Percentiles rank a stretch among this genome's conserved stretches.
Evolutionary conservation across 2,329 filamentous ascomycete species (phyloP).

Genomic region (Phoma sp.): DNA sequence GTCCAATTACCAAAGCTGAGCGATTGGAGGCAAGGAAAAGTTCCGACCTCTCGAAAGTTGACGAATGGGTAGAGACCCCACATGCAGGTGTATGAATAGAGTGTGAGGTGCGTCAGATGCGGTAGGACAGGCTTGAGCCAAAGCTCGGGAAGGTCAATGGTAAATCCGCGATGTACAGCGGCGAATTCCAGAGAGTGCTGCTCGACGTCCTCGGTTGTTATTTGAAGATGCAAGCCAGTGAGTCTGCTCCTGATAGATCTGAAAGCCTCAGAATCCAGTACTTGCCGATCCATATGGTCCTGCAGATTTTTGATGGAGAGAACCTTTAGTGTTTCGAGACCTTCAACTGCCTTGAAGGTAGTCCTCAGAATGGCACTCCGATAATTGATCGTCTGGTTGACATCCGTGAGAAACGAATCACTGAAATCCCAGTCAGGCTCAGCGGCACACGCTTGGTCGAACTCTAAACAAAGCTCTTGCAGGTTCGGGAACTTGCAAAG

Average conservation of each 20-base stretch:
- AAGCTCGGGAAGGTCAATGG: slow-evolving; percentile 15
- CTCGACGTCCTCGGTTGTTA: slow-evolving; percentile 3
- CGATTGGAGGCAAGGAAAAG: slow-evolving; percentile 49
- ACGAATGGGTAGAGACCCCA: slow-evolving; percentile 52
- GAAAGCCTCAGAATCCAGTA: neutral
- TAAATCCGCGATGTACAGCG: slow-evolving; percentile 24
- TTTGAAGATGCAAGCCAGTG: neutral
- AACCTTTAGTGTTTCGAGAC: neutral
- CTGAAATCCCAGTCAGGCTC: too few relatives aligned
- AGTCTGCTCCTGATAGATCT: neutral
- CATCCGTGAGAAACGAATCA: neutral
- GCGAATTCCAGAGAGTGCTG: slow-evolving; percentile 15
- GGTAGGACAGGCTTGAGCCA: slow-evolving; percentile 30
- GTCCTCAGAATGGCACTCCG: neutral
- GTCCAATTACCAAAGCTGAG: slow-evolving; percentile 51
- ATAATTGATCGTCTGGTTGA: neutral
- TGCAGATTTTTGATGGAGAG: neutral
- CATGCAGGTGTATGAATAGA: slow-evolving; percentile 39
- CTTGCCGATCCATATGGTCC: neutral
- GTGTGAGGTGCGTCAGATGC: slow-evolving; percentile 44
- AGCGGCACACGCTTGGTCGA: neutral
- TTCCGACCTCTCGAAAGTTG: slow-evolving; percentile 42
- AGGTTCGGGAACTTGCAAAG: neutral
- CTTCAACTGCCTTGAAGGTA: neutral
- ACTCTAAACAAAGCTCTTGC: neutral